Evolutionary conservation across 1,139 yeast genomes (phyloP).

Genomic region (Yamadazyma dushanensis): DNA sequence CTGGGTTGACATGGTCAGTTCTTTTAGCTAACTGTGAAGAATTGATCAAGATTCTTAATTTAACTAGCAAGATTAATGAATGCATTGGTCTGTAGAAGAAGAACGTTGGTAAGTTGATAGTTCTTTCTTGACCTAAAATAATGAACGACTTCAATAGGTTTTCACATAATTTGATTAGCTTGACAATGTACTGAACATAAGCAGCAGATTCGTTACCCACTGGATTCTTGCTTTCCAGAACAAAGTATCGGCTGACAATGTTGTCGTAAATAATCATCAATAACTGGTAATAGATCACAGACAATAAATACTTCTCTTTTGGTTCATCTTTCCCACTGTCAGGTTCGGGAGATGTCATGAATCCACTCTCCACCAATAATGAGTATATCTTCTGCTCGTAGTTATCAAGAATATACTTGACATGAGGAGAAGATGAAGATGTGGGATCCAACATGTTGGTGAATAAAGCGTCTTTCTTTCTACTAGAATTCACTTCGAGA

Average conservation of each 20-base stretch:
- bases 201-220: conserved; percentile 13
- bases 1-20: conserved; percentile 12
- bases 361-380: conserved; percentile 28
- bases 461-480: conserved; percentile 16
- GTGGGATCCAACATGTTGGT: conserved; percentile 18
- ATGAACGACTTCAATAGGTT: conserved; percentile 47
- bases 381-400: conserved; percentile 25
- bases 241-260: conserved; percentile 22
- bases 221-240: conserved; percentile 14
- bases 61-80: conserved; percentile 48
- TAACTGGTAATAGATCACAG: conserved; percentile 46
- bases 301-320: conserved; percentile 32
- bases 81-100: conserved; percentile 58
- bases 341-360: conserved; percentile 20
- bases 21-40: conserved; percentile 27
- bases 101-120: conserved; percentile 50
- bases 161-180: conserved; percentile 44
- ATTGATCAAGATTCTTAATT: conserved; percentile 44
- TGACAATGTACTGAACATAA: conserved; percentile 36
- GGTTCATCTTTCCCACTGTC: conserved; percentile 17
- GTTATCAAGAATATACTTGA: conserved; percentile 17
- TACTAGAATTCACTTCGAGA: conserved; percentile 6
- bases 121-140: conserved; percentile 32
- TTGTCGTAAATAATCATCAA: conserved; percentile 51
- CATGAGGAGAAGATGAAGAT: conserved; percentile 15